These are phyloP conservation scores for Eremothecium sinecaudum DNA, from an alignment of 1,139 yeast genomes.

Conservation along the genomic window DNA sequence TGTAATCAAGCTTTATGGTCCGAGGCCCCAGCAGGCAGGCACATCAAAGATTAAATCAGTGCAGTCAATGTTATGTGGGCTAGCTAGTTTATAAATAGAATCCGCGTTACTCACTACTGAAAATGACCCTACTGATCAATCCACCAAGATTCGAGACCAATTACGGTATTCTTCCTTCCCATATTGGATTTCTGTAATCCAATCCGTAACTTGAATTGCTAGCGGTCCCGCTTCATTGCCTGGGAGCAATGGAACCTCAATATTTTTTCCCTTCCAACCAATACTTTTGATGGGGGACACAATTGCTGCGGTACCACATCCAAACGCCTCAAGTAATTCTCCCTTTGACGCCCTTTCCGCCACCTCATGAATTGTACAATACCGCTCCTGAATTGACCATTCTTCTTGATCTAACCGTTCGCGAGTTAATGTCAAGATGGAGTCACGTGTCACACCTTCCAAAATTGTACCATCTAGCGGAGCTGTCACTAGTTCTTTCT, in stretches of 20 bases:
- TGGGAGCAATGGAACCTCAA: conserved; percentile 63
- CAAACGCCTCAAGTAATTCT: conserved; percentile 86
- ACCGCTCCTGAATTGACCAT: conserved; percentile 78
- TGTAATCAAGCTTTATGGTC: too few species aligned
- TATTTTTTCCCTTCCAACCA: conserved; percentile 65
- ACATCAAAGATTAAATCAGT: too few species aligned
- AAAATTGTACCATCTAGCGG: conserved; percentile 95
- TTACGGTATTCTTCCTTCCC: conserved; percentile 56
- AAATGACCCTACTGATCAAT: too few species aligned
- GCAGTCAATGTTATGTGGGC: too few species aligned
- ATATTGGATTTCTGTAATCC: conserved; percentile 87
- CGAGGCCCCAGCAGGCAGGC: too few species aligned
- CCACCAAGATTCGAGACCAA: conserved; percentile 29
- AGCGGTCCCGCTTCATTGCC: conserved; percentile 75
- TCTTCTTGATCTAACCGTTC: conserved; percentile 60
- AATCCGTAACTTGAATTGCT: conserved; percentile 62
- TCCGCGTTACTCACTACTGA: too few species aligned
- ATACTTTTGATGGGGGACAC: conserved; percentile 88
- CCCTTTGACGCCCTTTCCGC: conserved; percentile 68
- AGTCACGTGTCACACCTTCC: conserved; percentile 95
- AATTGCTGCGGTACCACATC: conserved; percentile 95
- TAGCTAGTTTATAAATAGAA: too few species aligned
- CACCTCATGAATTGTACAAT: conserved; percentile 72
- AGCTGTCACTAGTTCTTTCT: conserved; percentile 88
- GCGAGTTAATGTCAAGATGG: conserved; percentile 66